A percentile compares a stretch with the other conserved stretches of the same genome.
These are phyloP conservation scores for Harringtonia lauricola DNA, from an alignment of 2,329 filamentous ascomycete genomes.

Conservation along the genomic window DNA sequence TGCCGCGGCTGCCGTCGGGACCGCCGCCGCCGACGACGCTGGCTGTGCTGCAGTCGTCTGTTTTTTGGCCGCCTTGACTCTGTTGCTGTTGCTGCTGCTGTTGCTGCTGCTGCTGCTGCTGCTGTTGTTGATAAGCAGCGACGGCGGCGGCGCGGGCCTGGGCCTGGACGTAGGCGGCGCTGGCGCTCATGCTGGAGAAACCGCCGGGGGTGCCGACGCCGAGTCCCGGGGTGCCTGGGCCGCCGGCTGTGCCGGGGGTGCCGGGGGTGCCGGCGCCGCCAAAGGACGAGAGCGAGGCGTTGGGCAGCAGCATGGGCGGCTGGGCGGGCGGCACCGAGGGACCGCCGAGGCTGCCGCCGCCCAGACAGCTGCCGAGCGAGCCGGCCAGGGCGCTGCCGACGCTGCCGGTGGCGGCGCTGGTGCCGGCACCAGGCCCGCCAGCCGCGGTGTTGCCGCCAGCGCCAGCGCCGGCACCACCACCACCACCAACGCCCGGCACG, in stretches of 20 bases:
- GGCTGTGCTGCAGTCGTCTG: neutral
- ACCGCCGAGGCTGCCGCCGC: neutral
- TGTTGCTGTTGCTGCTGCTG: neutral
- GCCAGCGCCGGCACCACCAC: slow-evolving; percentile 13
- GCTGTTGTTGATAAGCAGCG: slow-evolving; percentile 5
- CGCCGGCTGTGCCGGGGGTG: slow-evolving; percentile 1
- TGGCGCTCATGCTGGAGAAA: too few relatives aligned
- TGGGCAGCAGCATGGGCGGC: neutral
- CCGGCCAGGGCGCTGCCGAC: neutral
- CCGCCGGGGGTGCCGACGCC: slow-evolving; percentile 5
- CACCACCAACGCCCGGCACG: neutral
- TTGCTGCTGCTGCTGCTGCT: neutral
- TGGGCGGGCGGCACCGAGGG: neutral
- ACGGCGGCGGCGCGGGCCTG: slow-evolving; percentile 12
- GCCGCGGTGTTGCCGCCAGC: slow-evolving; percentile 27
- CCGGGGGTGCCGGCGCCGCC: slow-evolving; percentile 2
- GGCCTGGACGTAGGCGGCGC: slow-evolving; percentile 5
- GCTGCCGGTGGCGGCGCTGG: neutral
- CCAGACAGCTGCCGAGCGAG: too few relatives aligned
- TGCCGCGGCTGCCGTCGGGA: slow-evolving; percentile 9
- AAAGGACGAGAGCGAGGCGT: neutral
- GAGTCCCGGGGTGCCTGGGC: slow-evolving; percentile 4
- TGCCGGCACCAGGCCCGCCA: slow-evolving; percentile 8
- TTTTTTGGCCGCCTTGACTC: neutral
- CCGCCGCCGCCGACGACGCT: neutral